A percentile compares a stretch with the other conserved stretches of the same genome.
Conservation (phyloP, 1,139 yeast species). For the Taiozyma onychis region DNA sequence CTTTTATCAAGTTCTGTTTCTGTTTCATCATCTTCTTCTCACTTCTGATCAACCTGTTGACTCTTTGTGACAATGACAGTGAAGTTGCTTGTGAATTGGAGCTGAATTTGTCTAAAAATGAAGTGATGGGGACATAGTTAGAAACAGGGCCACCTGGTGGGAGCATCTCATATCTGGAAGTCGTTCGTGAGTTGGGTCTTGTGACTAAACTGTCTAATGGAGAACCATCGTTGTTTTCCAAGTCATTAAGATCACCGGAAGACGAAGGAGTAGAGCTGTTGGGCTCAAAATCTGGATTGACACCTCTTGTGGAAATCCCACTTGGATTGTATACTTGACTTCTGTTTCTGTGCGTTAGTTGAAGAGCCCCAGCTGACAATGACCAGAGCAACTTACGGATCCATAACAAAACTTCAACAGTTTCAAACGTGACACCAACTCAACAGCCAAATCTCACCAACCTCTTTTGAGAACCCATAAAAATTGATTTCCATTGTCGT, state of each 20-base stretch:
- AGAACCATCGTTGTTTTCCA: conserved; percentile 10
- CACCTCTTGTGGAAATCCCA: conserved; percentile 10
- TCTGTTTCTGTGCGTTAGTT: background rate
- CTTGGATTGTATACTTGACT: conserved; percentile 10
- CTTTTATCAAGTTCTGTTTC: conserved; percentile 33
- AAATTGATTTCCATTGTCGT: background rate
- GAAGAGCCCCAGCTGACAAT: background rate
- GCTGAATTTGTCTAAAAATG: conserved; percentile 19
- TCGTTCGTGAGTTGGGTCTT: conserved; percentile 10
- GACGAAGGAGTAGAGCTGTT: conserved; percentile 5
- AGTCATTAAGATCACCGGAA: conserved; percentile 4
- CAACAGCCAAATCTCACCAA: background rate
- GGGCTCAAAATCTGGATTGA: background rate
- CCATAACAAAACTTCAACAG: background rate
- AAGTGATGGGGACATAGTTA: conserved; percentile 9
- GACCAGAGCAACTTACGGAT: background rate
- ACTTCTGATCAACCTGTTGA: conserved; percentile 31
- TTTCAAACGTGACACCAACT: background rate
- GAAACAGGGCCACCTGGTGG: background rate
- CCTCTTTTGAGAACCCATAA: background rate
- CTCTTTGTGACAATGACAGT: conserved; percentile 20
- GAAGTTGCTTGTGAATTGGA: conserved; percentile 18
- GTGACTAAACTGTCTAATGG: conserved; percentile 11
- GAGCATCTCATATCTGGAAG: conserved; percentile 4
- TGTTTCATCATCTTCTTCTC: conserved; percentile 32